Conservation (phyloP, 495 filamentous ascomycete species). For the Penicillium robsamsonii region DNA sequence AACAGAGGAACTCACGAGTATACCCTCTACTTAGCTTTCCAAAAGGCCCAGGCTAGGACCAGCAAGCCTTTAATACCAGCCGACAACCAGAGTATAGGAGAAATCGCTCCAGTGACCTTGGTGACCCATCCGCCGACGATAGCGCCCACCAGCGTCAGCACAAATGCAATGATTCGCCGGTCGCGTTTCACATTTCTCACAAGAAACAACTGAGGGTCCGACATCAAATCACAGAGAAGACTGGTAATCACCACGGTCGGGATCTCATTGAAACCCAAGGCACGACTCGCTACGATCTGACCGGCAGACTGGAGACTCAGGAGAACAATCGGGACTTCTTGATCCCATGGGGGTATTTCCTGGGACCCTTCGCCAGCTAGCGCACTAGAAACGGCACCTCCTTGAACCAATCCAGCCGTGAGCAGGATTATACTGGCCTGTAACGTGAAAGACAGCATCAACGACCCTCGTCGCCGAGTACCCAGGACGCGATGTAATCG, state of each 20-base stretch:
- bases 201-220: slow-evolving; percentile 55
- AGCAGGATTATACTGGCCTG: slow-evolving; percentile 55
- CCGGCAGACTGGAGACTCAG: slow-evolving; percentile 68
- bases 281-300: slow-evolving; percentile 62
- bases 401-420: slow-evolving; percentile 52
- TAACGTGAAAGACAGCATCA: slow-evolving; percentile 53
- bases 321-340: slow-evolving; percentile 53
- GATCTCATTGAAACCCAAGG: slow-evolving; percentile 64
- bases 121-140: slow-evolving; percentile 64
- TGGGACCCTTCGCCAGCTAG: slow-evolving; percentile 13
- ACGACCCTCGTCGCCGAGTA: slow-evolving; percentile 40
- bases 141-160: slow-evolving; percentile 56
- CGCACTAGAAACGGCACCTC: slow-evolving; percentile 37
- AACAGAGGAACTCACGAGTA: neutral
- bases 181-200: slow-evolving; percentile 63
- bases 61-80: slow-evolving; percentile 52
- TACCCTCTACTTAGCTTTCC: slow-evolving; percentile 20
- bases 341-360: slow-evolving; percentile 20
- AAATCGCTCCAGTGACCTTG: slow-evolving; percentile 48
- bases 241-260: slow-evolving; percentile 71
- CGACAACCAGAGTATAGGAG: slow-evolving; percentile 53
- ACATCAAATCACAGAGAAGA: slow-evolving; percentile 62
- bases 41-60: slow-evolving; percentile 38
- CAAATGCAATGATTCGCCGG: slow-evolving; percentile 53
- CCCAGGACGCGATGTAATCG: slow-evolving; percentile 31